Evolutionary conservation across 2,329 filamentous ascomycete genomes (phyloP).

Genomic region (Nectriaceae sp.): DNA sequence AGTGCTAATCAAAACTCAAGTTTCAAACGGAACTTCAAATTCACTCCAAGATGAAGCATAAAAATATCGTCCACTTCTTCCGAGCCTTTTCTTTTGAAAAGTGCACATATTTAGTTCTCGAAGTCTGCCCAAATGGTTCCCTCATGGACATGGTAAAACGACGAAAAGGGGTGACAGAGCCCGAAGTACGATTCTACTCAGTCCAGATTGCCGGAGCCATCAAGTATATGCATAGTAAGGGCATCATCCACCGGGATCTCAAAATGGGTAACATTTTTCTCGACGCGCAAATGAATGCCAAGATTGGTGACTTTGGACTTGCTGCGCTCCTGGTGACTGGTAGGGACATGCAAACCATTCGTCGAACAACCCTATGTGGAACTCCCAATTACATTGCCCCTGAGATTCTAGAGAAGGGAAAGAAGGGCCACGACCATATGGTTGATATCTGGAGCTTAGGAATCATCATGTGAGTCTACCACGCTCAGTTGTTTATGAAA

Average conservation of each 20-base stretch:
- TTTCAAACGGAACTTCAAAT: constrained; percentile 90
- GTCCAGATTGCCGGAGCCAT: constrained; percentile 95
- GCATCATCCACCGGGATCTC: constrained; percentile 93
- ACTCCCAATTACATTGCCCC: constrained; percentile 98
- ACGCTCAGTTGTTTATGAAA: not conserved
- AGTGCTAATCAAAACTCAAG: constrained; percentile 37
- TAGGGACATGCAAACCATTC: constrained; percentile 80
- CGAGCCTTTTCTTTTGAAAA: constrained; percentile 88
- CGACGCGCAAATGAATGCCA: constrained; percentile 93
- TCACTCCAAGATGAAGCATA: constrained; percentile 95
- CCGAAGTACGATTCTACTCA: constrained; percentile 90
- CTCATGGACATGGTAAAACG: constrained; percentile 98
- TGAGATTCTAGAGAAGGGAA: constrained; percentile 91
- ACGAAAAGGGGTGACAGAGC: constrained; percentile 85
- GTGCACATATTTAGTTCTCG: constrained; percentile 90
- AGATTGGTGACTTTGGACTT: constrained; percentile 95
- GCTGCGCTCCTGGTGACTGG: constrained; percentile 90
- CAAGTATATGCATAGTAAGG: constrained; percentile 95
- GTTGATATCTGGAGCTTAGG: constrained; percentile 98
- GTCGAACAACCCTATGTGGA: constrained; percentile 91
- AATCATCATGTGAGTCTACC: constrained; percentile 79
- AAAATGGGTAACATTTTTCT: constrained; percentile 99
- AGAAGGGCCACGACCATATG: constrained; percentile 94
- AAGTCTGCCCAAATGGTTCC: constrained; percentile 93
- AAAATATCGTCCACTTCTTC: constrained; percentile 94